Evolutionary conservation across 345 rosid genomes (phyloP), one percentile per base, ranked within the genome.

Genomic region (Kandelia obovata): DNA sequence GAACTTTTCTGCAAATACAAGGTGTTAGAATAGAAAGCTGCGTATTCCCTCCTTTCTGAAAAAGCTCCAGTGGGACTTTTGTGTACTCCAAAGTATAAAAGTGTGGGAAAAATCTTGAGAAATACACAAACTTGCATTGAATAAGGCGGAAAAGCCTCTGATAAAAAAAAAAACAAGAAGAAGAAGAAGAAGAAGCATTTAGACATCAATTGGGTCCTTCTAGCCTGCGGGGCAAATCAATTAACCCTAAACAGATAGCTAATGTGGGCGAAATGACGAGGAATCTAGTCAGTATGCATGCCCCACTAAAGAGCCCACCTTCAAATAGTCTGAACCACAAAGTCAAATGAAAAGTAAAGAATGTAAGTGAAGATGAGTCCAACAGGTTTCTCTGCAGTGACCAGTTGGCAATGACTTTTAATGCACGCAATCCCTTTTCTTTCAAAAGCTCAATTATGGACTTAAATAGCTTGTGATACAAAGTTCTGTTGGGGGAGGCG

Each of bases 281-380:
- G 71, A 71, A 47, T 65, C 71, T 43, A 61, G 64, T 56, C 56
- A 61, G 49, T 57, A n/a, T 37, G 30, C 62, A 58, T 35, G 56
- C 39, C 62, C 61, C 61, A 6, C 31, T 6, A 39, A 28, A 52
- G 26, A 23, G 5, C 6, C 4, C 37, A 25, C 11, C 39, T 23
- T 8, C 58, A 11, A 39, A n/a, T 23, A 27, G 19, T 26, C 52
- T 61, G 16, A 55, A 15, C 60, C 25, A 16, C 21, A 69, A 37
- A 61, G 58, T 47, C 28, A 5, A 35, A 53, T 28, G 58, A 46
- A 61, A 43, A 46, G 58, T 4, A 53, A 53, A 19, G 49, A 39
- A 52, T 2, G 25, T 17, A 3, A 4, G 25, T 2, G 60, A 56
- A 57, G 69, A 57, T 43, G 20, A 57, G 55, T 67, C 71, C 71